Conservation (phyloP, 495 filamentous ascomycete genomes). For the Zalerion maritima region DNA sequence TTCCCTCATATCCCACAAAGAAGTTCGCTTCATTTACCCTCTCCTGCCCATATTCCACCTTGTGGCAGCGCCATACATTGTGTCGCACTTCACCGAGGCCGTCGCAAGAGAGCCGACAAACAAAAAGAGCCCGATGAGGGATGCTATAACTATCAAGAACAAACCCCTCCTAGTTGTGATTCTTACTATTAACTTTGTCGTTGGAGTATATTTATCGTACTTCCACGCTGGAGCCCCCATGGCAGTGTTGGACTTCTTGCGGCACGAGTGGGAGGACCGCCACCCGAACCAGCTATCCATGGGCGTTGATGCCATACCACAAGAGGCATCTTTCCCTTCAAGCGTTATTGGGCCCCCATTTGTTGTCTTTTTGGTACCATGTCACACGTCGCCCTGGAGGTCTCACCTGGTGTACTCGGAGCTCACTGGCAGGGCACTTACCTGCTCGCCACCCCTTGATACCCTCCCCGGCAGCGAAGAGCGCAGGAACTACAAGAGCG, state of each 20-base stretch:
- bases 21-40: slow-evolving; percentile 94
- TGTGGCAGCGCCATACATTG: slow-evolving; percentile 52
- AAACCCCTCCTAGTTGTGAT: slow-evolving; percentile 42
- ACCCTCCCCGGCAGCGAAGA: slow-evolving; percentile 33
- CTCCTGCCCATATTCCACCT: slow-evolving; percentile 76
- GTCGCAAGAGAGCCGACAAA: slow-evolving; percentile 7
- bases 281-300: slow-evolving; percentile 22
- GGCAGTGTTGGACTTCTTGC: slow-evolving; percentile 57
- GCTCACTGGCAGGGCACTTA: slow-evolving; percentile 72
- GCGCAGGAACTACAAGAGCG: slow-evolving; percentile 58
- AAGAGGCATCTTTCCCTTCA: slow-evolving; percentile 2
- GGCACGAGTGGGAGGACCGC: slow-evolving; percentile 48
- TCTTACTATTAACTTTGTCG: slow-evolving; percentile 48
- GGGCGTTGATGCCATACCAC: neutral
- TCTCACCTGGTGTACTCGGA: slow-evolving; percentile 62
- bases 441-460: slow-evolving; percentile 76
- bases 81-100: slow-evolving; percentile 46
- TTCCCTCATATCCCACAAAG: slow-evolving; percentile 83
- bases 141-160: slow-evolving; percentile 21
- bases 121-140: slow-evolving; percentile 4
- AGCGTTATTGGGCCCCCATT: slow-evolving; percentile 30
- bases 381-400: slow-evolving; percentile 95
- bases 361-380: slow-evolving; percentile 88
- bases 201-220: slow-evolving; percentile 59
- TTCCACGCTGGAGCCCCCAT: slow-evolving; percentile 70